Base-by-base conservation (phyloP, 108 stramenopile genomes). In the Fragilariopsis cylindrus region DNA sequence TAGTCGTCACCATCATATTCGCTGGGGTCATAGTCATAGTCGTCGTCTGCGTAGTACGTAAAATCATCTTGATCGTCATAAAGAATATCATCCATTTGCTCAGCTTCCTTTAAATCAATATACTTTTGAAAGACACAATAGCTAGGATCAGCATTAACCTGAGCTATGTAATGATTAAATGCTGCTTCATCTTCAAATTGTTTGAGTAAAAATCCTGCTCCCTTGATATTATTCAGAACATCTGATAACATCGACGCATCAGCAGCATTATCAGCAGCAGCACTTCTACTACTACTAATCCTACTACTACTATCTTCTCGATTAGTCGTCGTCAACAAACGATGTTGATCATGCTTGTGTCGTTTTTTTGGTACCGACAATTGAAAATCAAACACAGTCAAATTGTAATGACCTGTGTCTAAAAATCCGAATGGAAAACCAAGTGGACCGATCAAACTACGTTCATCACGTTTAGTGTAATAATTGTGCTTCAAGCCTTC, bases 391-490 rank as follows among this genome's bases (percentile, higher is more conserved):
- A 81, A 90, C 12, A 97, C 93, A 11, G 82, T 85, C 47, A 97
- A 41, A 67, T 91, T 84, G 78, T 85, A 91, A 46, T 72, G 64
- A 6, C 98, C 98, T 18, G 86, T 87, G 2, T 81, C 76, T 15
- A 87, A 68, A 76, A 99, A 98, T 47, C 97, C 97, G 80, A 97
- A 99, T 7, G 93, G 92, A 47, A 78, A 79, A 8, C 93, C 93
- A 9, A 92, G 79, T 8, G 93, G 93, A 42, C 88, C 93, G 69
- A 95, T 88, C 57, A 93, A 46, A 54, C 79, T 73, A 8, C 92
- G 81, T 8, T 71, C 46, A 60, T 91, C 88, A 40, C 83, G 42
- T 40, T 62, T 72, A 8, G 87, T 85, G 44, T 53, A 48, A 64
- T 85, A 93, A 7, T 73, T 67, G 76, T 93, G 92, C 68, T 84